Evolutionary conservation across 257 asterid species (phyloP).

Genomic region (Nicotiana sylvestris): DNA sequence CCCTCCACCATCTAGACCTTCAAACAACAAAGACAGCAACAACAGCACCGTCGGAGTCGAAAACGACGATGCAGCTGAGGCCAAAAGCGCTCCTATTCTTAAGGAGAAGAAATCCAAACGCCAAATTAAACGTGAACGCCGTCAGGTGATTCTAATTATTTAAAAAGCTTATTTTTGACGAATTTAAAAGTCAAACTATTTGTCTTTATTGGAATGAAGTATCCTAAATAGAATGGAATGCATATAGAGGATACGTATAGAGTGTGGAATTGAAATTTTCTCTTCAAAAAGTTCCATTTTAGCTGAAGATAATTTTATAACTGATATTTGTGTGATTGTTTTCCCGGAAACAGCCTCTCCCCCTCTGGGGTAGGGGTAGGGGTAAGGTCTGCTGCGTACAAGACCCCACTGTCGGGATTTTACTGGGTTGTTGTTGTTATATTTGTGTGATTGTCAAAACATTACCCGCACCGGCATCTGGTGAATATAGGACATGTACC

Average conservation of each 20-base stretch:
- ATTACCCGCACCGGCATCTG: too few relatives aligned
- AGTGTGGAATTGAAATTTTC: neutral
- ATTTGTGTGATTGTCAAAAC: neutral
- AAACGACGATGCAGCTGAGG: slow-evolving; percentile 26
- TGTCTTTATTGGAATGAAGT: neutral
- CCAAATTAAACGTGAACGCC: slow-evolving; percentile 90
- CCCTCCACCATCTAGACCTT: slow-evolving; percentile 55
- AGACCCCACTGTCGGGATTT: too few relatives aligned
- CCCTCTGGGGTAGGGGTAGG: too few relatives aligned
- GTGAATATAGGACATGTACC: too few relatives aligned
- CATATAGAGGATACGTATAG: neutral
- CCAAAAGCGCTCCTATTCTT: slow-evolving; percentile 36
- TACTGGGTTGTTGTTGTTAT: too few relatives aligned
- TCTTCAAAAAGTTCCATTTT: neutral
- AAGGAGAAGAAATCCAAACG: slow-evolving; percentile 93
- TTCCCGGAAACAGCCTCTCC: too few relatives aligned
- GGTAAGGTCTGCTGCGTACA: too few relatives aligned
- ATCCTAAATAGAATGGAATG: neutral
- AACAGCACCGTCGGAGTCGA: neutral
- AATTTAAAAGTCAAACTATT: neutral
- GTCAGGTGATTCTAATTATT: slow-evolving; percentile 34
- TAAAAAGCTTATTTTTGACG: neutral
- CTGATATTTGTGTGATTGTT: neutral
- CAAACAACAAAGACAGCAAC: neutral
- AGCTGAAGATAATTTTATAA: neutral